Percentiles rank a stretch among this genome's conserved stretches.
Conservation (phyloP, 352 stramenopile species). For the Pythium sukuiense region DNA sequence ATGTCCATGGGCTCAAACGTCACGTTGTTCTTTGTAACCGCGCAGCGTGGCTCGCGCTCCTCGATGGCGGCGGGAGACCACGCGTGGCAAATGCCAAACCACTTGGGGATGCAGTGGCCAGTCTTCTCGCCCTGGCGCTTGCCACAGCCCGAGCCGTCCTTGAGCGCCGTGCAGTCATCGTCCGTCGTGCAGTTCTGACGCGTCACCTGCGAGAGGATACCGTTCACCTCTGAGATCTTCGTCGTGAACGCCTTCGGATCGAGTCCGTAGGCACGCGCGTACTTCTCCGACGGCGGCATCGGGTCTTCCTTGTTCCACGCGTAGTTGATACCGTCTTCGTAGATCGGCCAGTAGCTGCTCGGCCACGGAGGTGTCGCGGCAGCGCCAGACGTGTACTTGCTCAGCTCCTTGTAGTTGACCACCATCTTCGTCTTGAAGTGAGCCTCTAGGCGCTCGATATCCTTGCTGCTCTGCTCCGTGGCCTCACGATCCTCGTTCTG, state of each 20-base stretch:
- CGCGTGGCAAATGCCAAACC: slow-evolving; percentile 30
- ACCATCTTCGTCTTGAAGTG: slow-evolving; percentile 17
- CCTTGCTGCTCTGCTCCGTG: slow-evolving; percentile 15
- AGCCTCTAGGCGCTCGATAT: slow-evolving; percentile 14
- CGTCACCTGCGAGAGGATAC: slow-evolving; percentile 13
- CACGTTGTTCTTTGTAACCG: slow-evolving; percentile 25
- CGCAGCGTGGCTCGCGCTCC: slow-evolving; percentile 25
- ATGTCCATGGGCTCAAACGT: slow-evolving; percentile 30
- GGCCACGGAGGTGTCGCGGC: slow-evolving; percentile 13
- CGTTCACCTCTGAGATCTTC: slow-evolving; percentile 18
- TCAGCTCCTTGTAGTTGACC: slow-evolving; percentile 21
- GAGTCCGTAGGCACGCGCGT: slow-evolving; percentile 20
- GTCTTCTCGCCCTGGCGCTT: slow-evolving; percentile 13
- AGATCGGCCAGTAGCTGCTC: slow-evolving; percentile 27
- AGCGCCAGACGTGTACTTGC: slow-evolving; percentile 5
- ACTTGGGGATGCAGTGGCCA: slow-evolving; percentile 24
- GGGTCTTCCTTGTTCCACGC: slow-evolving; percentile 12
- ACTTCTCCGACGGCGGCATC: slow-evolving; percentile 22
- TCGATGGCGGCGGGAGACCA: slow-evolving; percentile 27
- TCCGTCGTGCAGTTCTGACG: slow-evolving; percentile 7
- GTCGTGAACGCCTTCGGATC: slow-evolving; percentile 15
- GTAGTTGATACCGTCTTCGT: slow-evolving; percentile 29
- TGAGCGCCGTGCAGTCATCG: slow-evolving; percentile 15
- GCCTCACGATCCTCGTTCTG: slow-evolving; percentile 11
- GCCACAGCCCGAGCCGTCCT: slow-evolving; percentile 17